Conservation (phyloP, 2,329 filamentous ascomycete species). For the Alternaria sp. region DNA sequence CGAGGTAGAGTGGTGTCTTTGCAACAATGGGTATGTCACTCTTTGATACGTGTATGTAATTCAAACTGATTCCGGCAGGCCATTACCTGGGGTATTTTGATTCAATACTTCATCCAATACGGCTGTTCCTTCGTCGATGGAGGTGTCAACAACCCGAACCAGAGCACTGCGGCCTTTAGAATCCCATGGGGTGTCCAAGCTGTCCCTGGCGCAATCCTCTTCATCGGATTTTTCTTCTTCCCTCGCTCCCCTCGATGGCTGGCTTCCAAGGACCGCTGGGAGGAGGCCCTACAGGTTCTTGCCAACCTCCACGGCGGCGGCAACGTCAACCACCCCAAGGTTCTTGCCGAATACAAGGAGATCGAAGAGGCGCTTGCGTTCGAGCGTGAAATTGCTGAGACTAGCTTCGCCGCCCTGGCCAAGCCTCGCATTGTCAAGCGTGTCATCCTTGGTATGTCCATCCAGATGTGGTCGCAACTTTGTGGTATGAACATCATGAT, state of each 20-base stretch:
- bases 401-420: constrained; percentile 59
- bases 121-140: constrained; percentile 64
- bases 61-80: constrained; percentile 55
- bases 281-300: constrained; percentile 64
- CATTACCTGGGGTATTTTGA: constrained; percentile 64
- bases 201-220: constrained; percentile 49
- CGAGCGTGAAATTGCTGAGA: constrained; percentile 60
- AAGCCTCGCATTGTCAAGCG: constrained; percentile 62
- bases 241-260: constrained; percentile 70
- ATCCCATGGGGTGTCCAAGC: constrained; percentile 55
- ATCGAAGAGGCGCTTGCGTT: constrained; percentile 63
- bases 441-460: constrained; percentile 63
- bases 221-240: constrained; percentile 51
- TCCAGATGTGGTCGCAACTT: constrained; percentile 67
- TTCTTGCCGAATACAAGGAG: constrained; percentile 69
- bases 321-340: constrained; percentile 63
- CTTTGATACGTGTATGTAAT: neutral
- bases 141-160: constrained; percentile 48
- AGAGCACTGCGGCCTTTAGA: constrained; percentile 51
- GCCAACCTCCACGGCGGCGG: constrained; percentile 66
- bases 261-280: constrained; percentile 70
- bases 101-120: constrained; percentile 72
- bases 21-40: constrained; percentile 48
- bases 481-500: constrained; percentile 67
- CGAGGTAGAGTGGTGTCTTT: constrained; percentile 67